Percentiles rank a stretch among this genome's conserved stretches.
Evolutionary conservation across 257 asterid species (phyloP).

Genomic region (Voacanga thouarsii): DNA sequence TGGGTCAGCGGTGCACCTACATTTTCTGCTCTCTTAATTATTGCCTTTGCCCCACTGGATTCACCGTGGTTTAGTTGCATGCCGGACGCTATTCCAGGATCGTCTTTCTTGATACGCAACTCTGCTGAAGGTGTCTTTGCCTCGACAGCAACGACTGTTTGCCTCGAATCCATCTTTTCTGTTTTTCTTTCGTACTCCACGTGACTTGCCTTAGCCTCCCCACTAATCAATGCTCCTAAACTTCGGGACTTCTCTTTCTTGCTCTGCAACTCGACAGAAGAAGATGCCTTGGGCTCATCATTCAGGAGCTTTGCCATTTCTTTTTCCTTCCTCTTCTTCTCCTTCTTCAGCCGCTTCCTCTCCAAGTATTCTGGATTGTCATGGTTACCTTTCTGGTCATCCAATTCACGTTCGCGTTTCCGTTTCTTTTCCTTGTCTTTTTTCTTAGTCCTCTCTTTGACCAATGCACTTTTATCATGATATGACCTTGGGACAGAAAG

Average conservation of each 20-base stretch:
- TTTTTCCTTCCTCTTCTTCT: conserved; percentile 84
- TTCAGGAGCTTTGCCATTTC: conserved; percentile 64
- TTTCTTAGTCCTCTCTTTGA: conserved; percentile 25
- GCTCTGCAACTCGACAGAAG: conserved; percentile 29
- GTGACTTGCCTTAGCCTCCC: conserved; percentile 19
- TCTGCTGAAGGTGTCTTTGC: conserved; percentile 27
- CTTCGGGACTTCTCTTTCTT: conserved; percentile 21
- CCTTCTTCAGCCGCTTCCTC: conserved; percentile 65
- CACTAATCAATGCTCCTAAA: conserved; percentile 10
- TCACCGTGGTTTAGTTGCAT: conserved; percentile 32
- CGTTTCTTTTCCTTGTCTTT: conserved; percentile 40
- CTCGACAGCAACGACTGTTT: conserved; percentile 19
- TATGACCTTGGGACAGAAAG: conserved; percentile 26
- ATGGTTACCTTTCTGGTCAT: conserved; percentile 29
- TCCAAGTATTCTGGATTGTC: conserved; percentile 59
- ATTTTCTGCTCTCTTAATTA: conserved; percentile 35
- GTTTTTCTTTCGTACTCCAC: conserved; percentile 19
- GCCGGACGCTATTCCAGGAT: conserved; percentile 21
- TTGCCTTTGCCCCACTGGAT: conserved; percentile 32
- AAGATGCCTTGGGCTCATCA: conserved; percentile 33
- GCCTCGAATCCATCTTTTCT: conserved; percentile 26
- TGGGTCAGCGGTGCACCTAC: conserved; percentile 35
- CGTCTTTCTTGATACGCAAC: conserved; percentile 15
- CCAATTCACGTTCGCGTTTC: conserved; percentile 51
- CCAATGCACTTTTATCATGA: conserved; percentile 14